phyloP scores from a whole-genome alignment of 2,329 filamentous ascomycete species.

The Myotisia sp. region DNA sequence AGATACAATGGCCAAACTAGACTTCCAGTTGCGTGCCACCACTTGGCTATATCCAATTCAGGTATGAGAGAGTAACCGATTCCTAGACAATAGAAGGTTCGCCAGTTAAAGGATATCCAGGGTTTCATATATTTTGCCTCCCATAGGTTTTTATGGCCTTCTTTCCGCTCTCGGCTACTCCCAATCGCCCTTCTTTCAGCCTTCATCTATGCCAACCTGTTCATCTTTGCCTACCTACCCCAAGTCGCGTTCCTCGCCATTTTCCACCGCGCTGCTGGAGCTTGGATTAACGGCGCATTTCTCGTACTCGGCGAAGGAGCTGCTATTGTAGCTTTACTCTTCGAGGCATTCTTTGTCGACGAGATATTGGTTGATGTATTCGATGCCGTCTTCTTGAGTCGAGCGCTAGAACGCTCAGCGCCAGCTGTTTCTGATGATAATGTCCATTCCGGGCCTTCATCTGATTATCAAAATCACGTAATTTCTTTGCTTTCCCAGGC shows the following conservation, averaged over 20 bases:
- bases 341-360: constrained; percentile 70
- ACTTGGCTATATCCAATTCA: constrained; percentile 37
- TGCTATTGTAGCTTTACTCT: constrained; percentile 49
- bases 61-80: no score
- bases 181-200: constrained; percentile 69
- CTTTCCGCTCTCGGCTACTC: constrained; percentile 62
- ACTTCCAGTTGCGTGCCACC: constrained; percentile 20
- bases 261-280: constrained; percentile 64
- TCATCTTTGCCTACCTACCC: constrained; percentile 75
- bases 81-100: constrained; percentile 7
- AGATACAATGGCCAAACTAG: constrained; percentile 1
- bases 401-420: constrained; percentile 32
- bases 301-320: constrained; percentile 59
- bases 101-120: constrained; percentile 36
- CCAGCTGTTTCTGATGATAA: neutral
- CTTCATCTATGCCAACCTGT: constrained; percentile 72
- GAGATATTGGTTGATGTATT: constrained; percentile 69
- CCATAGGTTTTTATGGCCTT: constrained; percentile 67
- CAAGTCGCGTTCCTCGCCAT: constrained; percentile 79
- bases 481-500: constrained; percentile 3
- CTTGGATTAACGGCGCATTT: constrained; percentile 81
- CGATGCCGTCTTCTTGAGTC: constrained; percentile 68
- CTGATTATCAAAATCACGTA: neutral
- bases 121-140: constrained; percentile 71
- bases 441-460: neutral